These are phyloP conservation scores for Hemileia vastatrix DNA, from an alignment of 1,284 basidiomycete genomes.

Conservation along the genomic window DNA sequence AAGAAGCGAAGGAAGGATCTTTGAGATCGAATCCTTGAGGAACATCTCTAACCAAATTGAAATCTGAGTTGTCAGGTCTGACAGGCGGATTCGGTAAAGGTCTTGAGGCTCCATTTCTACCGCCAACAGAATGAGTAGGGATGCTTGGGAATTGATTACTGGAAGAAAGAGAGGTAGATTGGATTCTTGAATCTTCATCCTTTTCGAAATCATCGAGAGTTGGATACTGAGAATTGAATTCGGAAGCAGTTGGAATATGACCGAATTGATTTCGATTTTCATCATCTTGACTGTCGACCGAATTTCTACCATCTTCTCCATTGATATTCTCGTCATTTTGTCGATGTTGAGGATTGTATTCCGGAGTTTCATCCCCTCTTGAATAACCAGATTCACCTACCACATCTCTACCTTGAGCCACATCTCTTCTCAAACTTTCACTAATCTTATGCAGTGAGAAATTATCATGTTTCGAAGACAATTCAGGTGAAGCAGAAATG, in stretches of 20 bases:
- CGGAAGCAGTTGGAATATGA: conserved; percentile 28
- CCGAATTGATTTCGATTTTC: conserved; percentile 11
- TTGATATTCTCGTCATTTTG: neutral
- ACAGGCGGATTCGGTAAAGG: too few species aligned
- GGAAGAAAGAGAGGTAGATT: neutral
- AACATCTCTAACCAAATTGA: too few species aligned
- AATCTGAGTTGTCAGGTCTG: too few species aligned
- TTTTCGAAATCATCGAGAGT: conserved; percentile 35
- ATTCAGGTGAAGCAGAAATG: neutral
- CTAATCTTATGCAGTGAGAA: neutral
- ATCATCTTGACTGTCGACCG: conserved; percentile 2
- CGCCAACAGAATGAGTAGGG: too few species aligned
- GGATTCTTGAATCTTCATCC: too few species aligned
- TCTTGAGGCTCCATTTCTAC: too few species aligned
- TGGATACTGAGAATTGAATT: conserved; percentile 32
- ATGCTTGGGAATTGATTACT: neutral
- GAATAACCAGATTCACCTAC: neutral
- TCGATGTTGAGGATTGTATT: neutral
- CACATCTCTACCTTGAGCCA: neutral
- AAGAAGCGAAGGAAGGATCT: too few species aligned
- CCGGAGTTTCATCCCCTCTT: neutral
- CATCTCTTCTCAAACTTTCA: neutral
- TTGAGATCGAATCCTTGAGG: too few species aligned
- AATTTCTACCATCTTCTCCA: neutral
- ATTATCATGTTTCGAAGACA: neutral